A percentile compares a stretch with the other conserved stretches of the same genome.
phyloP scores from a whole-genome alignment of 148 eudicot genomes.

The Vaccinium macrocarpon region DNA sequence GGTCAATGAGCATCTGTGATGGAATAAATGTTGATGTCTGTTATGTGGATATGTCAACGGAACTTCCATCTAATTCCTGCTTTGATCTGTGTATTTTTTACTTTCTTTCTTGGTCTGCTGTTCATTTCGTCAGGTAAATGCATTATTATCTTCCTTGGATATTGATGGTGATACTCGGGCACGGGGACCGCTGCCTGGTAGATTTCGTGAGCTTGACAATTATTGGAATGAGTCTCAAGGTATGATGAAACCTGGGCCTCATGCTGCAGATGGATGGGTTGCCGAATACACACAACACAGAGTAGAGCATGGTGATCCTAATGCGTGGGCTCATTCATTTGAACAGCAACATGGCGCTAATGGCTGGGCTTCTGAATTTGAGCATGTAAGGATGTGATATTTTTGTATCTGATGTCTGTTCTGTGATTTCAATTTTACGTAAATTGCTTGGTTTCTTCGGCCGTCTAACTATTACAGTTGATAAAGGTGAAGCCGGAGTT shows the following conservation, averaged over 20 bases:
- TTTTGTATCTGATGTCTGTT: background rate
- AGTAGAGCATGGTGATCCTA: constrained; percentile 49
- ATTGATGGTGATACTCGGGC: constrained; percentile 68
- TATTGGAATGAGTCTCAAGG: constrained; percentile 94
- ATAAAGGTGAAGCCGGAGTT: background rate
- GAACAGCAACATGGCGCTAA: constrained; percentile 75
- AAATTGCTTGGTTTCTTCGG: background rate
- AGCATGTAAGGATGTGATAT: constrained; percentile 53
- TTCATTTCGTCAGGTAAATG: constrained; percentile 57
- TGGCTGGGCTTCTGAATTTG: constrained; percentile 99
- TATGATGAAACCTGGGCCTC: constrained; percentile 51
- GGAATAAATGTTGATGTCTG: background rate
- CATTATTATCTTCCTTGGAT: constrained; percentile 78
- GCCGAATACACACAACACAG: constrained; percentile 53
- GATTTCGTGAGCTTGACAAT: constrained; percentile 74
- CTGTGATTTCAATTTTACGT: background rate
- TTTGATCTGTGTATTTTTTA: constrained; percentile 9
- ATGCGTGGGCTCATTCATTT: constrained; percentile 80
- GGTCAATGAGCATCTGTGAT: background rate
- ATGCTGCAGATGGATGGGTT: constrained; percentile 79
- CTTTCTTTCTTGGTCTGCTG: constrained; percentile 1
- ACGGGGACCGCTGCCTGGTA: constrained; percentile 71
- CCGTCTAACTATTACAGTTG: background rate
- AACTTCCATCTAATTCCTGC: background rate
- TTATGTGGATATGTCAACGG: background rate